These are phyloP conservation scores for Diaporthe aspalathi DNA, from an alignment of 2,329 filamentous ascomycete genomes.

Conservation along the genomic window DNA sequence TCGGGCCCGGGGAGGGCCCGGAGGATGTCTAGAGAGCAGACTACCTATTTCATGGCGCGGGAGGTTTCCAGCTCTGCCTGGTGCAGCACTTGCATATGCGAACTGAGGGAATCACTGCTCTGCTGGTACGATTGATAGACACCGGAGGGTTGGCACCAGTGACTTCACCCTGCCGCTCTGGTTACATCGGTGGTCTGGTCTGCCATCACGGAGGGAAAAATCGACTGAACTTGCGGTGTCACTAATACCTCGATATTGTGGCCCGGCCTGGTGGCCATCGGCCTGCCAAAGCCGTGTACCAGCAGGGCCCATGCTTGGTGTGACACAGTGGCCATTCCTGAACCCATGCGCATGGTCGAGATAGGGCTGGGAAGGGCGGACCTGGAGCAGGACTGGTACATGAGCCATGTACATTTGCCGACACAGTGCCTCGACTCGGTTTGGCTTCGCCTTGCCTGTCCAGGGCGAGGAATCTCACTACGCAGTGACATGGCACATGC, in stretches of 20 bases:
- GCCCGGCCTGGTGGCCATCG: constrained; percentile 9
- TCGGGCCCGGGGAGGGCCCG: neutral
- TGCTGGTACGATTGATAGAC: constrained; percentile 16
- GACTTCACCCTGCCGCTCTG: constrained; percentile 26
- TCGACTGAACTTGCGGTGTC: constrained; percentile 5
- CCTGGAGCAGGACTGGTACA: neutral
- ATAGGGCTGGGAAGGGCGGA: constrained; percentile 23
- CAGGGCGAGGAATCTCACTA: constrained; percentile 17
- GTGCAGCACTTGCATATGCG: constrained; percentile 24
- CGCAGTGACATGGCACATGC: neutral
- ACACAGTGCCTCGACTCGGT: neutral
- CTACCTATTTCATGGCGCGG: constrained; percentile 28
- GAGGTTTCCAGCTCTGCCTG: neutral
- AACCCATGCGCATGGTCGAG: neutral
- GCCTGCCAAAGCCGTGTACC: constrained; percentile 17
- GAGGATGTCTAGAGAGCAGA: constrained; percentile 6
- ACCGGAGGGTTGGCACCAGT: constrained; percentile 15
- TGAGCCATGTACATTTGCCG: constrained; percentile 9
- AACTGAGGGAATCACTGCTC: constrained; percentile 18
- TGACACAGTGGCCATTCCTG: constrained; percentile 18
- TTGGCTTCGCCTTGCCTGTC: neutral
- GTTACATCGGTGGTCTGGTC: constrained; percentile 36
- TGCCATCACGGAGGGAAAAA: neutral
- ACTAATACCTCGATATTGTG: constrained; percentile 29
- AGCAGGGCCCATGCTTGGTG: constrained; percentile 30